Percentiles rank a stretch among this genome's conserved stretches.
These are phyloP conservation scores for Blastomyces gilchristii DNA, from an alignment of 2,329 filamentous ascomycete species.

Conservation along the genomic window DNA sequence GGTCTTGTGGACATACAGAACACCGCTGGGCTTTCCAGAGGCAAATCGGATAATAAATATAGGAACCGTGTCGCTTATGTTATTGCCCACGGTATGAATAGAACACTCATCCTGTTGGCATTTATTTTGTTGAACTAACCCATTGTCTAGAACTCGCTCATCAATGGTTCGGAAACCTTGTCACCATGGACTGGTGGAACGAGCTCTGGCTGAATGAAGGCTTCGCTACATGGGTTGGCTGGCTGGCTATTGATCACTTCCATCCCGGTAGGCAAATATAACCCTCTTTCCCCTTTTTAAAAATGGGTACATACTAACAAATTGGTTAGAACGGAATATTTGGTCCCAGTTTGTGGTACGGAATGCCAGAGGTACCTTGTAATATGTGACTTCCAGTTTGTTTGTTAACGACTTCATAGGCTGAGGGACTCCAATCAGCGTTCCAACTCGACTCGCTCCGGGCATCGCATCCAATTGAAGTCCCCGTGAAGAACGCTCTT, in stretches of 20 bases:
- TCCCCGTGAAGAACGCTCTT: constrained; percentile 82
- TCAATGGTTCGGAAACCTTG: constrained; percentile 91
- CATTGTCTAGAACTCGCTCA: constrained; percentile 63
- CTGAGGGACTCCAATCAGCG: constrained; percentile 85
- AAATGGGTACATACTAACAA: background rate
- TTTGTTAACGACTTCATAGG: constrained; percentile 41
- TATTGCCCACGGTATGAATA: constrained; percentile 61
- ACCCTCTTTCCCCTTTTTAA: too few species aligned
- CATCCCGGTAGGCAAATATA: constrained; percentile 53
- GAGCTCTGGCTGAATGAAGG: constrained; percentile 92
- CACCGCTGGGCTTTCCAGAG: constrained; percentile 91
- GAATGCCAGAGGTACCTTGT: constrained; percentile 45
- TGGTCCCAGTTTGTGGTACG: constrained; percentile 90
- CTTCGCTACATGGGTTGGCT: constrained; percentile 97
- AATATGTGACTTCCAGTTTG: constrained; percentile 19
- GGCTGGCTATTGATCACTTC: constrained; percentile 81
- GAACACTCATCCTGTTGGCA: background rate
- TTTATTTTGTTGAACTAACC: constrained; percentile 1
- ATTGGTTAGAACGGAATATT: constrained; percentile 69
- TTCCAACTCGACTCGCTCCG: constrained; percentile 83
- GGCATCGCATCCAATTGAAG: constrained; percentile 90
- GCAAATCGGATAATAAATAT: constrained; percentile 78
- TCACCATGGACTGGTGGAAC: constrained; percentile 96
- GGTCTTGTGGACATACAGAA: constrained; percentile 87
- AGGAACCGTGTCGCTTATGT: constrained; percentile 94